Conservation (phyloP, 176 grass and related monocot species). For the Panicum miliaceum region DNA sequence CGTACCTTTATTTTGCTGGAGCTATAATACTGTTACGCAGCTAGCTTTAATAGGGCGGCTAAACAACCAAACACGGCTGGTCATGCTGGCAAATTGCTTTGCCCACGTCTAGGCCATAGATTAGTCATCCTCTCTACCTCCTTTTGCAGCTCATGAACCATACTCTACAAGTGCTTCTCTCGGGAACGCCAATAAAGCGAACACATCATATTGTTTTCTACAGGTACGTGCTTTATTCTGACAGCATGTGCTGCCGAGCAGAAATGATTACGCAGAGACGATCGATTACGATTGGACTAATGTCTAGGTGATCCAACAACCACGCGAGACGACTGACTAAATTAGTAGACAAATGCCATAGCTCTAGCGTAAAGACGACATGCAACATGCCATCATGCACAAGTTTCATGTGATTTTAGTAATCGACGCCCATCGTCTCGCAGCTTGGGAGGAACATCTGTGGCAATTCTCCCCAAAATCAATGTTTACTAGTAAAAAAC, state of each 20-base stretch:
- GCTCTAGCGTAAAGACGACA: background rate
- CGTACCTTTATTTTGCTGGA: background rate
- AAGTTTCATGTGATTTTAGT: too few species aligned
- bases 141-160: background rate
- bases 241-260: background rate
- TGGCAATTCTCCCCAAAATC: too few species aligned
- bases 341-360: background rate
- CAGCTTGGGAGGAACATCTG: too few species aligned
- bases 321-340: background rate
- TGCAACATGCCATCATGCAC: background rate
- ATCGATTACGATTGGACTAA: conserved; percentile 6
- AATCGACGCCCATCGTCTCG: too few species aligned
- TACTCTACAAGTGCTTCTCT: background rate
- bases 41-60: conserved; percentile 3
- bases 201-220: background rate
- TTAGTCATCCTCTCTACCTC: background rate
- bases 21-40: background rate
- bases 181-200: conserved; percentile 7
- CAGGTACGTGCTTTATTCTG: background rate
- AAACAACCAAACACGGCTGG: background rate
- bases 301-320: conserved; percentile 11
- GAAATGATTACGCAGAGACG: background rate
- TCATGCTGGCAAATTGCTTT: background rate
- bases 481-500: too few species aligned
- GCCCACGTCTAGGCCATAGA: background rate